Conservation (phyloP, 2,329 filamentous ascomycete genomes). For the Cucurbitaria berberidis region DNA sequence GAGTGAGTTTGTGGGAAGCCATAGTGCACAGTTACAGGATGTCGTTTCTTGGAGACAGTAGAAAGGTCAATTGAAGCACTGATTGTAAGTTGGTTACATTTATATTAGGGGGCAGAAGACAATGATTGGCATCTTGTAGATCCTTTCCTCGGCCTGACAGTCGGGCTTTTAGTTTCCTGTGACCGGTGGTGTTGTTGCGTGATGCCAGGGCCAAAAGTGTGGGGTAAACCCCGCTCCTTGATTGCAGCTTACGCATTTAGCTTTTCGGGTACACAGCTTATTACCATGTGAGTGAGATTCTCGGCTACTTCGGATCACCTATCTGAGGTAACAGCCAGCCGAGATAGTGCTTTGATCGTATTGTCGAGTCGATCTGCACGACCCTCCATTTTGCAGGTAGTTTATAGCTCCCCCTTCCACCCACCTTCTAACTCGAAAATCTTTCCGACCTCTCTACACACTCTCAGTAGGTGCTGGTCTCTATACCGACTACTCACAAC, state of each 20-base stretch:
- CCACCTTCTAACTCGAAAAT: constrained; percentile 41
- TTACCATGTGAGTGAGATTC: not conserved
- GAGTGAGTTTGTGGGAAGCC: constrained; percentile 16
- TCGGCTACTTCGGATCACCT: not conserved
- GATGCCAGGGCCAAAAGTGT: not conserved
- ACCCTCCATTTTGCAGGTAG: too few relatives aligned
- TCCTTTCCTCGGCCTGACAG: too few relatives aligned
- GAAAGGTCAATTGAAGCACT: not conserved
- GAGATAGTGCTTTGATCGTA: not conserved
- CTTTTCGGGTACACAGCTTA: not conserved
- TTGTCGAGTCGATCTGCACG: not conserved
- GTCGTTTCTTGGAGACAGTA: not conserved
- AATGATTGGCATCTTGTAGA: too few relatives aligned
- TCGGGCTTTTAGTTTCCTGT: too few relatives aligned
- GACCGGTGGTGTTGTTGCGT: not conserved
- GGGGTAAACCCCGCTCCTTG: not conserved
- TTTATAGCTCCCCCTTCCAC: constrained; percentile 20
- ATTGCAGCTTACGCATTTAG: not conserved
- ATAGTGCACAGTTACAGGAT: not conserved
- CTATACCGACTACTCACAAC: constrained; percentile 53
- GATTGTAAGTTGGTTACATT: not conserved
- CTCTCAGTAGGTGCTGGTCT: constrained; percentile 37
- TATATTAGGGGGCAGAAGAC: too few relatives aligned
- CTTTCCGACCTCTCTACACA: constrained; percentile 34
- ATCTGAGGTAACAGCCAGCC: not conserved